Conservation (phyloP, 1,284 basidiomycete species). For the Puccinia novopanici region DNA sequence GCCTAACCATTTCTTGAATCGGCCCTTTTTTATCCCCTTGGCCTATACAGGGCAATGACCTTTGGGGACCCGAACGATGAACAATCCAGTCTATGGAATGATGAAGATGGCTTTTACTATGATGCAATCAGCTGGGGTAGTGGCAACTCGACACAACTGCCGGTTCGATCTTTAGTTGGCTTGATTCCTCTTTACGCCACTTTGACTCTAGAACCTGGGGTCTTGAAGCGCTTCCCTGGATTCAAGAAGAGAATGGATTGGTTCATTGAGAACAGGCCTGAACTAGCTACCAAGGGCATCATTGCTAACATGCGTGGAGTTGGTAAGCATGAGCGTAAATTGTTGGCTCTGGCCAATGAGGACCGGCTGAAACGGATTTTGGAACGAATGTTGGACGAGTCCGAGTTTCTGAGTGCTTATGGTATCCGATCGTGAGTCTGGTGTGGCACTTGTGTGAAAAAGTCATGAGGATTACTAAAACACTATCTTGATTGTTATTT, state of each 20-base stretch:
- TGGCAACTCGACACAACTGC: constrained; percentile 72
- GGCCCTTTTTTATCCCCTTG: background rate
- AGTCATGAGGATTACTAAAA: constrained; percentile 1
- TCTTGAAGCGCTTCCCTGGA: constrained; percentile 86
- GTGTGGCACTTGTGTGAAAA: background rate
- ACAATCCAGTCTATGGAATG: constrained; percentile 86
- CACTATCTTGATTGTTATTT: constrained; percentile 11
- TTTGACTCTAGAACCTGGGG: constrained; percentile 83
- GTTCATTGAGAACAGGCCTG: constrained; percentile 91
- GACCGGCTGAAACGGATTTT: constrained; percentile 84
- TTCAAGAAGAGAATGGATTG: constrained; percentile 98
- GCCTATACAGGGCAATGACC: constrained; percentile 74
- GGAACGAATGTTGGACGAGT: constrained; percentile 94
- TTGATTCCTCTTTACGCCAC: constrained; percentile 94
- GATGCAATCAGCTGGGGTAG: constrained; percentile 88
- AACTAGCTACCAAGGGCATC: constrained; percentile 84
- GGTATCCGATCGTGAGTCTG: constrained; percentile 83
- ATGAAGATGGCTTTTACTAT: constrained; percentile 95
- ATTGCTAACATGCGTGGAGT: constrained; percentile 67
- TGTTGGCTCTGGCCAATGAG: constrained; percentile 87
- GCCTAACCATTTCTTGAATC: background rate
- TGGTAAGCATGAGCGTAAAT: constrained; percentile 80
- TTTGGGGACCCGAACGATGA: constrained; percentile 71
- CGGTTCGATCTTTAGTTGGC: constrained; percentile 88
- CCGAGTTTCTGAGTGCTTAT: constrained; percentile 91